phyloP scores from a whole-genome alignment of 2,329 filamentous ascomycete genomes.

The Aspergillus unguis region DNA sequence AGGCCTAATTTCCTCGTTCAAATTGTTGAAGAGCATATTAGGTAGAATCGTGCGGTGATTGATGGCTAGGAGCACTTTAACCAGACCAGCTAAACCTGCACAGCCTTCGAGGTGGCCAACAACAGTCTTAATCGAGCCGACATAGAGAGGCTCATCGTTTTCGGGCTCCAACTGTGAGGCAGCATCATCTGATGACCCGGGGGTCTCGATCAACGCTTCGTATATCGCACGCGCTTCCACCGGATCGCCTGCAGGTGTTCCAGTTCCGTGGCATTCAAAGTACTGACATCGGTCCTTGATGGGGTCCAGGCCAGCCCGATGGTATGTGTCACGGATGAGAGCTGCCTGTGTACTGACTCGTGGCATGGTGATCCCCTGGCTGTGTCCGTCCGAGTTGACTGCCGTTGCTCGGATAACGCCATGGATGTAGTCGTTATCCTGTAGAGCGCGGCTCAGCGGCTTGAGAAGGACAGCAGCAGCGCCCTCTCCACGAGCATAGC shows the following conservation, averaged over 20 bases:
- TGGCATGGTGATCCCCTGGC: constrained; percentile 6
- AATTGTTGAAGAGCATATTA: neutral
- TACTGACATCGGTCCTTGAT: constrained; percentile 28
- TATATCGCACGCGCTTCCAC: constrained; percentile 27
- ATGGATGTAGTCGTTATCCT: neutral
- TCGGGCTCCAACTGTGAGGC: neutral
- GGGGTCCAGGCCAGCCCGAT: neutral
- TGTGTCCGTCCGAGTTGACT: constrained; percentile 1
- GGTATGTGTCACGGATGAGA: constrained; percentile 9
- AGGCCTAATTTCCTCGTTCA: neutral
- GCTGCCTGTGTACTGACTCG: neutral
- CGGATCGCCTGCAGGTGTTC: constrained; percentile 32
- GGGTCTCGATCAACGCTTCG: constrained; percentile 16
- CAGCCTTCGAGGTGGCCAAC: constrained; percentile 29
- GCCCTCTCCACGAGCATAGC: constrained; percentile 49
- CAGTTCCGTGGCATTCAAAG: constrained; percentile 44
- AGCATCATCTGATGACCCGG: too few species aligned
- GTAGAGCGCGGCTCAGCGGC: neutral
- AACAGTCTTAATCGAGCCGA: constrained; percentile 26
- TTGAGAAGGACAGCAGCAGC: constrained; percentile 19
- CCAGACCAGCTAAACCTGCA: constrained; percentile 26
- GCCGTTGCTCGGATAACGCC: neutral
- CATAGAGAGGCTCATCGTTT: constrained; percentile 10
- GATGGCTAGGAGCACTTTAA: constrained; percentile 14
- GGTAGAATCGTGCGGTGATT: constrained; percentile 19